A percentile compares a stretch with the other conserved stretches of the same genome.
phyloP scores from a whole-genome alignment of 352 stramenopile species.

The Saprolegnia diclina region DNA sequence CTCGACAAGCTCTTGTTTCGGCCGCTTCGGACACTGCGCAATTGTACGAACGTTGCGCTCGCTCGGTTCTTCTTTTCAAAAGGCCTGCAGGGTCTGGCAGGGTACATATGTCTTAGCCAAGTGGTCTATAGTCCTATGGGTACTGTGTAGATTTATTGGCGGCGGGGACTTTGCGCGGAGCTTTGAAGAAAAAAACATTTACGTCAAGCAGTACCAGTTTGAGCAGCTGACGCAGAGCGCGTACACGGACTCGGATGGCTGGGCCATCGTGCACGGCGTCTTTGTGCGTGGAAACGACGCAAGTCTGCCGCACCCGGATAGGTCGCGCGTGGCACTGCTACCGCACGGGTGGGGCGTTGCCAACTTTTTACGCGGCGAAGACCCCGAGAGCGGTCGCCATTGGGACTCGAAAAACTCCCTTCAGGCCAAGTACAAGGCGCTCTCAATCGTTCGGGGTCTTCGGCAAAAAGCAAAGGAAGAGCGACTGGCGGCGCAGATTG shows the following conservation, averaged over 20 bases:
- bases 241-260: slow-evolving; percentile 66
- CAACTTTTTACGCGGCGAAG: slow-evolving; percentile 52
- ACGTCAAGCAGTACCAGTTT: slow-evolving; percentile 47
- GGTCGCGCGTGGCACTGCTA: slow-evolving; percentile 31
- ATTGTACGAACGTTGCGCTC: slow-evolving; percentile 43
- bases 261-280: slow-evolving; percentile 69
- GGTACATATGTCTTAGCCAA: not conserved
- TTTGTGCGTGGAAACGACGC: slow-evolving; percentile 45
- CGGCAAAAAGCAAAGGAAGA: slow-evolving; percentile 68
- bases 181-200: slow-evolving; percentile 61
- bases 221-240: slow-evolving; percentile 44
- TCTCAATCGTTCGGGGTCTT: slow-evolving; percentile 56
- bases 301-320: slow-evolving; percentile 24
- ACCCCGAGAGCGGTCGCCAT: slow-evolving; percentile 35
- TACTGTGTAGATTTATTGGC: slow-evolving; percentile 40
- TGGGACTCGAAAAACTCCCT: slow-evolving; percentile 65
- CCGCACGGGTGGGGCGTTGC: slow-evolving; percentile 75
- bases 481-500: slow-evolving; percentile 52
- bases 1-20: slow-evolving; percentile 62
- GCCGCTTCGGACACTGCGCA: slow-evolving; percentile 50
- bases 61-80: slow-evolving; percentile 48
- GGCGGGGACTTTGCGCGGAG: slow-evolving; percentile 59
- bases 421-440: slow-evolving; percentile 65
- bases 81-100: slow-evolving; percentile 42
- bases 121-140: not conserved